Conservation (phyloP, 179 eudicot species). For the Patellifolia procumbens region DNA sequence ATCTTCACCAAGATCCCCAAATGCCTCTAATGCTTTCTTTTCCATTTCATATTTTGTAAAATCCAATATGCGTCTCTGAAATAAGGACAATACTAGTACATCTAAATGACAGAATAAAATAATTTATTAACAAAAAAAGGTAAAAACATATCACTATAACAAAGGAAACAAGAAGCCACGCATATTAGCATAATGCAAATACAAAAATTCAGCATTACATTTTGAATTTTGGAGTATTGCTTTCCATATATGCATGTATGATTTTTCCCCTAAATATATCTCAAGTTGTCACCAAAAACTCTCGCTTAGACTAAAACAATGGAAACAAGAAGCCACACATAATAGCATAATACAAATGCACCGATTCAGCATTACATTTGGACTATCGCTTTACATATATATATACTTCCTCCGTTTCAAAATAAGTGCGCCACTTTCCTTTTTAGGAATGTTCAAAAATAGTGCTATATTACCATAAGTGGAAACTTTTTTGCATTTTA, state of each 20-base stretch:
- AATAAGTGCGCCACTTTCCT: too few relatives aligned
- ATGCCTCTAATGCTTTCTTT: constrained; percentile 82
- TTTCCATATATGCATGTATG: too few relatives aligned
- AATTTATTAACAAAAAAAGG: not conserved
- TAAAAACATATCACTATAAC: not conserved
- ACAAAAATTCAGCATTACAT: too few relatives aligned
- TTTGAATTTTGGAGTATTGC: not conserved
- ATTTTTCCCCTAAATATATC: too few relatives aligned
- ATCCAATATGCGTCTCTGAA: constrained; percentile 80
- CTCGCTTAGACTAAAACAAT: too few relatives aligned
- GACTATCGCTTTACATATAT: not conserved
- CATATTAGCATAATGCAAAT: not conserved
- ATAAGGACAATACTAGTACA: constrained; percentile 10
- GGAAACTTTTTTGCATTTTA: too few relatives aligned
- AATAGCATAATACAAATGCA: not conserved
- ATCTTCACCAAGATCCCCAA: constrained; percentile 90
- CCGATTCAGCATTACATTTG: not conserved
- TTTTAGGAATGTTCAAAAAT: too few relatives aligned
- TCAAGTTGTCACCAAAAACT: too few relatives aligned
- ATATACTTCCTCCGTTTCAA: too few relatives aligned
- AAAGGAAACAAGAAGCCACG: not conserved
- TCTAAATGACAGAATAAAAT: not conserved
- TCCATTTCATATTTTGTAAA: constrained; percentile 87
- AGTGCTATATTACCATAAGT: too few relatives aligned
- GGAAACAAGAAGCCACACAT: not conserved